Base-by-base conservation (phyloP, 208 protist species). In the Novymonas esmeraldas region DNA sequence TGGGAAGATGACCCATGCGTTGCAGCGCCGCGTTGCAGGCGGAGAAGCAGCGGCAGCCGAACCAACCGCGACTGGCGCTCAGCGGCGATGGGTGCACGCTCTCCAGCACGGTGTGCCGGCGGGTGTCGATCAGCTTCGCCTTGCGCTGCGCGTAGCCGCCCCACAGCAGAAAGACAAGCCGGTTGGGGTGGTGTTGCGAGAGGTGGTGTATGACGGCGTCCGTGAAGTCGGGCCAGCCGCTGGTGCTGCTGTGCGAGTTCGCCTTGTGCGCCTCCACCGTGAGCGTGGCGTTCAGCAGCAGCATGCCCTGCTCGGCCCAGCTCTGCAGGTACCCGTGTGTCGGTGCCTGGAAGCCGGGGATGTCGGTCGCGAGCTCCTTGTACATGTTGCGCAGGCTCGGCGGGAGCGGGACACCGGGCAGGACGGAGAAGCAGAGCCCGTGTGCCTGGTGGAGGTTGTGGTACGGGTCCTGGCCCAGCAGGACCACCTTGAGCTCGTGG, bases 381-480 rank as follows among this genome's bases (percentile, higher is more conserved):
- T 97, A 99, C 39, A 99, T 99, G 76, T 99, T 99, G n/a, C 81
- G 61, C 28, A 98, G 76, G 52, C 87, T 97, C 36, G 88, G 93
- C 42, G 97, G 96, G 13, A 76, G 46, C 11, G 64, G 34, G 0
- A 99, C 84, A 16, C 97, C 98, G 10, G 86, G 89, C 14, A 79
- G 72, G 1, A 99, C 98, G 5, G 92, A 98, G 76, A 99, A 99
- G 59, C 89, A 91, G 14, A 99, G 78, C 2, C 98, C 98, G 76
- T 99, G 96, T 0, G 98, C 98, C 72, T 99, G 97, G 34, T 93
- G 88, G 51, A 87, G 64, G 36, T 90, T 76, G 64, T 97, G 93
- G 74, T 99, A 99, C 9, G 97, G 98, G 76, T 99, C 98, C 74
- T 99, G 98, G 14, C 98, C 98, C 4, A 99, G 64, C 42, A 99